Base-by-base conservation (phyloP, 345 rosid species). In the Durio zibethinus region DNA sequence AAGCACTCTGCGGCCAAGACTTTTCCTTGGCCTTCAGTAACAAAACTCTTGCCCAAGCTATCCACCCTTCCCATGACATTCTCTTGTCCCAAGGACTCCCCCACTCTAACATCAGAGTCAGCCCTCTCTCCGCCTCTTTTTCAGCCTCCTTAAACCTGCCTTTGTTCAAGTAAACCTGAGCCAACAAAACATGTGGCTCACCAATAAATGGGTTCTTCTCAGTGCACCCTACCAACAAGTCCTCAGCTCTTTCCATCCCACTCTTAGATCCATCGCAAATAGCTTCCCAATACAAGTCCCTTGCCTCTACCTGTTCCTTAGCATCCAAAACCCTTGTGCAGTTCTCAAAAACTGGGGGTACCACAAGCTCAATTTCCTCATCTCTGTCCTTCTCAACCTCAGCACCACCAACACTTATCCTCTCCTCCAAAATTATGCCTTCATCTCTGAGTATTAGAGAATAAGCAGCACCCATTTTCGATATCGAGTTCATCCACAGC, bases 71-170 rank as follows among this genome's bases (percentile, higher is more conserved):
- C 96, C 97, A 93, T 27, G 98, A 86, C 87, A 80, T 91, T 81
- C 98, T 89, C 88, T 91, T 93, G 77, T 93, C 98, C 97, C 98
- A 91, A 25, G 97, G 91, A 62, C 92, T 89, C 4, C 96, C 98
- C 99, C 98, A 90, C 77, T 90, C 97, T 87, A 95, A 78, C 20
- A 90, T 59, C 35, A 93, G 84, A 21, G 66, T 80, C 69, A 93
- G 85, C 60, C 99, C 99, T 60, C 16, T 86, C 85, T 77, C 90
- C 0, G 92, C 94, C 70, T 81, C 90, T 53, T 65, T 80, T 75
- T 88, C 92, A 0, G 91, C 98, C 72, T 92, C 98, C 79, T 90
- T 85, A 47, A 85, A 92, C 83, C 80, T 84, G 77, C 89, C 89
- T 80, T 79, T 72, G 16, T 82, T 68, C 81, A 93, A 45, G 52